These are phyloP conservation scores for Crithidia expoeki DNA, from an alignment of 208 protist species.

Conservation along the genomic window DNA sequence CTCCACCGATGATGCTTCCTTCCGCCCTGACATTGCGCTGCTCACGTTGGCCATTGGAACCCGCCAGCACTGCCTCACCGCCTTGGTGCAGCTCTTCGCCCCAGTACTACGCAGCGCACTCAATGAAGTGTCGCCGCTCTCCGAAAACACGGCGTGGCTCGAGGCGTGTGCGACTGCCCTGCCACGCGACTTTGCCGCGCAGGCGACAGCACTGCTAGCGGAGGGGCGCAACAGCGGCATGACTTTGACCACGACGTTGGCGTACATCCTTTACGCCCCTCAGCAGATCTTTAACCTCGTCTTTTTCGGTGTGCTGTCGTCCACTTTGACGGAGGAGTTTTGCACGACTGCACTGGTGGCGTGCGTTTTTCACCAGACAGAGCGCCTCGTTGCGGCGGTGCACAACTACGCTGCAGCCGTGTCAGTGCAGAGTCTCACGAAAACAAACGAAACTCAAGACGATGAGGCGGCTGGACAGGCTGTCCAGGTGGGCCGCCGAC, in stretches of 20 bases:
- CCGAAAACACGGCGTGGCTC: slow-evolving; percentile 48
- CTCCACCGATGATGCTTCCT: slow-evolving; percentile 35
- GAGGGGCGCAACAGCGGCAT: slow-evolving; percentile 1
- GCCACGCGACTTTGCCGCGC: slow-evolving; percentile 1
- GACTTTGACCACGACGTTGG: slow-evolving; percentile 19
- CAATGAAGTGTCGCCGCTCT: slow-evolving; percentile 33
- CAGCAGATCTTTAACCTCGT: slow-evolving; percentile 5
- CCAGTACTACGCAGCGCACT: slow-evolving; percentile 39
- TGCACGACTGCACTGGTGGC: slow-evolving; percentile 36
- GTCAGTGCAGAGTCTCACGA: slow-evolving; percentile 14
- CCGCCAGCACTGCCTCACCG: slow-evolving; percentile 50
- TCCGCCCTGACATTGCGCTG: slow-evolving; percentile 47
- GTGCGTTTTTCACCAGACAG: slow-evolving; percentile 57
- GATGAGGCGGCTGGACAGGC: slow-evolving; percentile 6
- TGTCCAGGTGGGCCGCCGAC: slow-evolving; percentile 14
- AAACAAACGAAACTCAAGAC: too few relatives aligned
- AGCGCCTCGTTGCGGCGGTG: slow-evolving; percentile 55
- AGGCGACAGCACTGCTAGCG: slow-evolving; percentile 4
- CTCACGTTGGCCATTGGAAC: slow-evolving; percentile 45
- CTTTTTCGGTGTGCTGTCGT: slow-evolving; percentile 20
- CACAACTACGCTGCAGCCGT: slow-evolving; percentile 71
- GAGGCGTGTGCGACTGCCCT: slow-evolving; percentile 31
- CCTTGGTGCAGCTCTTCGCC: slow-evolving; percentile 63
- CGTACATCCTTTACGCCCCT: slow-evolving; percentile 22
- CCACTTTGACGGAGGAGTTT: slow-evolving; percentile 34